Conservation (phyloP, 306 rosid species). For the Pyrus betulifolia region DNA sequence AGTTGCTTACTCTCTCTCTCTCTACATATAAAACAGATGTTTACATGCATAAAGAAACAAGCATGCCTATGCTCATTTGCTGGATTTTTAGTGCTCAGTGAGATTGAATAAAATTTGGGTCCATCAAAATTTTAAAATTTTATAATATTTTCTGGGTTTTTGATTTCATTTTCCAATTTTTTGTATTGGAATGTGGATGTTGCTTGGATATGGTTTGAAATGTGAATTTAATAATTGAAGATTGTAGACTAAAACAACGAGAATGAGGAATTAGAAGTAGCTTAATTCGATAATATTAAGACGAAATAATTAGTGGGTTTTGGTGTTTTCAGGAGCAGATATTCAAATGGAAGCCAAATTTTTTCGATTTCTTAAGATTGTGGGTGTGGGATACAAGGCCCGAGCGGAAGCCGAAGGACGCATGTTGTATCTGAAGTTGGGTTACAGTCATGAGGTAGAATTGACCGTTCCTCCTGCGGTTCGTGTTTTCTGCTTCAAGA, state of each 20-base stretch:
- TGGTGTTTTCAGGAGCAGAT: background rate
- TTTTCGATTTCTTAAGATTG: conserved; percentile 72
- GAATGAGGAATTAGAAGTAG: background rate
- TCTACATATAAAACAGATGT: too few relatives aligned
- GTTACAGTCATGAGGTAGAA: conserved; percentile 90
- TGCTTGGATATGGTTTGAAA: background rate
- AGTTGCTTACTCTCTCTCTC: background rate
- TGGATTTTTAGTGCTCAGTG: background rate
- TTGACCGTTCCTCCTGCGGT: conserved; percentile 71
- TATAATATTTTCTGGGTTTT: background rate
- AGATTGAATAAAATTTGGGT: background rate
- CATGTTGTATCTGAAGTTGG: conserved; percentile 65
- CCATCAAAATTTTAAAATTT: background rate
- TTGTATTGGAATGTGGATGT: background rate
- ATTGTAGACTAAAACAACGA: background rate
- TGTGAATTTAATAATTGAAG: background rate
- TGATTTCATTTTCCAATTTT: background rate
- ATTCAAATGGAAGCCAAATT: conserved; percentile 56
- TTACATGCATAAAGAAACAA: background rate
- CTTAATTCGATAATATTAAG: background rate
- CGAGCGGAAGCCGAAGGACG: conserved; percentile 75
- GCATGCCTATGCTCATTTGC: background rate
- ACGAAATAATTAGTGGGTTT: background rate
- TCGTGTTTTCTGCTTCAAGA: conserved; percentile 81
- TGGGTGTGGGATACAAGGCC: conserved; percentile 90